A percentile compares a stretch with the other conserved stretches of the same genome.
phyloP scores from a whole-genome alignment of 2,329 filamentous ascomycete genomes.

The Cytospora piceae region DNA sequence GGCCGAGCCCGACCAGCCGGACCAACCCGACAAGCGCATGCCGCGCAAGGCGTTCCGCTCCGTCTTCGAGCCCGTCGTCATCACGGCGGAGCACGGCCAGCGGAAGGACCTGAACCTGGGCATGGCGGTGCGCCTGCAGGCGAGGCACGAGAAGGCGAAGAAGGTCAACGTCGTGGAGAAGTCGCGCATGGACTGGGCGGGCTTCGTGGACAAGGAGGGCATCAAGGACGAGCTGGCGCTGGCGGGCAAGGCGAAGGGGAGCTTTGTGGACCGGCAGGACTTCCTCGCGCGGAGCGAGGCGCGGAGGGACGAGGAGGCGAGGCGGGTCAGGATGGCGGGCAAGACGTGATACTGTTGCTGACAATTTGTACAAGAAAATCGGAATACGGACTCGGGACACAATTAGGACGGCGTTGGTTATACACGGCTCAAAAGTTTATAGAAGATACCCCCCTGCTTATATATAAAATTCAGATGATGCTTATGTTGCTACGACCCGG shows the following conservation, averaged over 20 bases:
- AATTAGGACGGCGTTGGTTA: neutral
- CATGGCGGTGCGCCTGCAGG: slow-evolving; percentile 51
- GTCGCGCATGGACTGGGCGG: slow-evolving; percentile 74
- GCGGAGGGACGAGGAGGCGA: slow-evolving; percentile 63
- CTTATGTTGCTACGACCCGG: neutral
- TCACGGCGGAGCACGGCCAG: slow-evolving; percentile 46
- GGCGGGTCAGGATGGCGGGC: slow-evolving; percentile 54
- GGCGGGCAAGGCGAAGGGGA: slow-evolving; percentile 67
- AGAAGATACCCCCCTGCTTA: slow-evolving; percentile 25
- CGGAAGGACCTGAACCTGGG: slow-evolving; percentile 64
- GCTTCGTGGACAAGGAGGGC: slow-evolving; percentile 71
- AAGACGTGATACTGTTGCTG: slow-evolving; percentile 32
- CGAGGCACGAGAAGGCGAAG: slow-evolving; percentile 54
- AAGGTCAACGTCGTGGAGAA: slow-evolving; percentile 74
- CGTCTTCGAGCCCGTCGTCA: slow-evolving; percentile 59
- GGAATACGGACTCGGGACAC: neutral
- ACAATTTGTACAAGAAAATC: neutral
- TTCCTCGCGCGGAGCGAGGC: slow-evolving; percentile 69
- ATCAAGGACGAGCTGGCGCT: slow-evolving; percentile 70
- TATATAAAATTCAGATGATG: slow-evolving; percentile 9
- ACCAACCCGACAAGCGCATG: slow-evolving; percentile 45
- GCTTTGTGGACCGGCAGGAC: slow-evolving; percentile 64
- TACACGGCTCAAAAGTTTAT: slow-evolving; percentile 1
- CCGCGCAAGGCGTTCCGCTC: slow-evolving; percentile 64
- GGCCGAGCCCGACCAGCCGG: slow-evolving; percentile 35